Conservation (phyloP, 2,329 filamentous ascomycete species). For the Pyrenophora graminea region DNA sequence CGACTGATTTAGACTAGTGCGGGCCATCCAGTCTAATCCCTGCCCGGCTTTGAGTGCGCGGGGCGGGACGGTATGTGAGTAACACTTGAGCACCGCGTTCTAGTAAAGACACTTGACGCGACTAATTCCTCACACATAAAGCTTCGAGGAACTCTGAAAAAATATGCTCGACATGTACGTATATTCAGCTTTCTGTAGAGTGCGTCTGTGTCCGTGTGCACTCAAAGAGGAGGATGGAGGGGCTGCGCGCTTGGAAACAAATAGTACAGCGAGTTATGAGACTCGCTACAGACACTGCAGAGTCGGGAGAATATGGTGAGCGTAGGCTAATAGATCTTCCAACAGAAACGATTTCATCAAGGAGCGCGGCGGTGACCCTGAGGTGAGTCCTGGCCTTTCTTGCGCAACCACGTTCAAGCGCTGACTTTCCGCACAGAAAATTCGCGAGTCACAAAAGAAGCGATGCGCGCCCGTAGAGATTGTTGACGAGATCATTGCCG, state of each 20-base stretch:
- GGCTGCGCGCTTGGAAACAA: not conserved
- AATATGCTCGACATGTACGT: conserved; percentile 44
- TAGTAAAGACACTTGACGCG: conserved; percentile 10
- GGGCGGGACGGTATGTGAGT: conserved; percentile 15
- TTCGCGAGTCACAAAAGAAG: conserved; percentile 86
- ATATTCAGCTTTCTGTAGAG: not conserved
- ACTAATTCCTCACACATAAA: conserved; percentile 12
- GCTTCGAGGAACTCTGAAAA: conserved; percentile 10
- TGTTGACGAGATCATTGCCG: conserved; percentile 86
- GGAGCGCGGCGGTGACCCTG: conserved; percentile 88
- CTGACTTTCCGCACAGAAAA: conserved; percentile 54
- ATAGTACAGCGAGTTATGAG: not conserved
- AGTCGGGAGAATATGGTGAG: not conserved
- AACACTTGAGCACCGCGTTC: conserved; percentile 5
- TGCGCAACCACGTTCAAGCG: not conserved
- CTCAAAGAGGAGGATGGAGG: not conserved
- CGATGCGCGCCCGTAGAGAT: conserved; percentile 78
- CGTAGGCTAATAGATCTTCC: conserved; percentile 30
- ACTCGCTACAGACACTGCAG: conserved; percentile 2
- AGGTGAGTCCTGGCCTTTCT: conserved; percentile 45
- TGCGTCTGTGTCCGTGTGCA: not conserved
- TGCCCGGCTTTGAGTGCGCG: conserved; percentile 7
- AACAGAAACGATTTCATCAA: conserved; percentile 58
- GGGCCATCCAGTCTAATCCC: conserved; percentile 8
- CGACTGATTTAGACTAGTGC: conserved; percentile 3